Base-by-base conservation (phyloP, 805 yeast genomes). In the Nakazawaea siamensis region DNA sequence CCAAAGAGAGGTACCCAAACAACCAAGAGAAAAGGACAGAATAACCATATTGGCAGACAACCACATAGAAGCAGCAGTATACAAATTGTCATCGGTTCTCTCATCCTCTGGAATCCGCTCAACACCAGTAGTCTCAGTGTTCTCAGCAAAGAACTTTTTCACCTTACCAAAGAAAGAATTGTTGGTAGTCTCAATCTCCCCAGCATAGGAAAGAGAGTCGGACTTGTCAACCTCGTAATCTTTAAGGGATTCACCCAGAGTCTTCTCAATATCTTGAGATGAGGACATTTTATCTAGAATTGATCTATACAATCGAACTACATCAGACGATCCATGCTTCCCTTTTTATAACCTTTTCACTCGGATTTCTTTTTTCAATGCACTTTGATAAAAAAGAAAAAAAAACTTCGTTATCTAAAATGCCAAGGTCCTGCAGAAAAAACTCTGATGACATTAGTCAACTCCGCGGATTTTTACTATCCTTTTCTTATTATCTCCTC, bases 31-130 rank as follows among this genome's bases (percentile, higher is more conserved):
- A 48, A 73, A 76, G 13, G 95, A 74, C 15, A 95, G 86, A 50
- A 87, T 73, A 38, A 84, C 95, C 70, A 84, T 66, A 59, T 87
- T 86, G 24, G 94, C 94, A 6, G 94, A 80, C 48, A 81, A 69
- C 95, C 95, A 87, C 90, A 87, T 82, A 33, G 88, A 66, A 29
- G 86, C 85, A 20, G 92, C 82, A 44, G 71, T 73, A 60, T 73
- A 63, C 41, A 80, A 52, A 24, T 83, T 76, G 29, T 68, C 68
- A 42, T 79, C 85, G 30, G 70, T 68, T 54, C 84, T 79, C 56
- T 84, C 90, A 29, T 78, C 82, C 42, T 81, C 94, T 7, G 83
- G 75, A 38, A 88, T 71, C 27, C 80, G 66, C 49, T 85, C 95
- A 43, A 88, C 76, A 57, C 95, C 95, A 51, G 81, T 73, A 16